Evolutionary conservation across 1,284 basidiomycete genomes (phyloP), one percentile per base, ranked within the genome.

Genomic region (Thecaphora thlaspeos): DNA sequence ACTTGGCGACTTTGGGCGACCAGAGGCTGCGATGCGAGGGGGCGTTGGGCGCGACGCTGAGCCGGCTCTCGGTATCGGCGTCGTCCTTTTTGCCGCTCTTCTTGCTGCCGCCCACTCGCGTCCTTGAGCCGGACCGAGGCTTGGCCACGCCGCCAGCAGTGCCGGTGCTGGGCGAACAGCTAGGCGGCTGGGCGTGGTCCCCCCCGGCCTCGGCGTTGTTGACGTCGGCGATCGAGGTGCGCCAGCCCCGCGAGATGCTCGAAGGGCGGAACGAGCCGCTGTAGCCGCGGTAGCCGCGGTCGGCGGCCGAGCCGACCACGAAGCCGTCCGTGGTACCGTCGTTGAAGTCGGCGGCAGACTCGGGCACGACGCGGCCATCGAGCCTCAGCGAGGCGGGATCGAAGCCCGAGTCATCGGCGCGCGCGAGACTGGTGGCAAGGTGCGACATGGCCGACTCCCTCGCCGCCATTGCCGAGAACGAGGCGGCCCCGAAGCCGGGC

Each of bases 21-120:
- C 70, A 68, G 22, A 71, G 46, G 17, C 52, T 55, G 14, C 73
- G 65, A 43, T 76, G 73, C 30, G 68, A 71, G 10, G 73, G 73
- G 4, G 66, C 69, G 32, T 76, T 61, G 11, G 73, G 71, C 11
- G 71, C 68, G 26, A 71, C 61, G 26, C 61, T 68, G 4, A 73
- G 55, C 14, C 55, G 54, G 40, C 58, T 49, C 30, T 66, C 62
- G 1, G 58, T 66, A 22, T 61, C 62, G 14, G 55, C 58, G 21
- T 61, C 58, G 28, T 61, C 62, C 40, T 66, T 26, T 57, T 57
- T 5, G 57, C 48, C 52, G 54, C 62, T 53, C n/a, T 17, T 65
- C n/a, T 23, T 54, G 57, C 26, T 50, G 37, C 37, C 37, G 19
- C 18, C 18, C 8, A 37, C 17, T 37, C 36, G 36, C 36, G 36